Percentiles rank a stretch among this genome's conserved stretches.
phyloP scores from a whole-genome alignment of 306 rosid species.

The Arachis stenosperma region DNA sequence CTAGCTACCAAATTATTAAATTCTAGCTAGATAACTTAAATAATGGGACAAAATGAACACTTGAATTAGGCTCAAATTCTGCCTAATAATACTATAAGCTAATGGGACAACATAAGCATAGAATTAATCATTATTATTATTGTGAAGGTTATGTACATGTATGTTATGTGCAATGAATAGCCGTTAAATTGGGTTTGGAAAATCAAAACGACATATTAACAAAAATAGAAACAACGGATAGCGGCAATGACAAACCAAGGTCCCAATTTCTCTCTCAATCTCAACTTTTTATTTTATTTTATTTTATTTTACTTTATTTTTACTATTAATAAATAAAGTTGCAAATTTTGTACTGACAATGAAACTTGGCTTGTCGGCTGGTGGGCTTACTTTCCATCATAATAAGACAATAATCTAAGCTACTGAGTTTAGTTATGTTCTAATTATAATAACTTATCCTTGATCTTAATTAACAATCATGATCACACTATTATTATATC shows the following conservation, averaged over 20 bases:
- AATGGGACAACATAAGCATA: not conserved
- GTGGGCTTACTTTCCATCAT: slow-evolving; percentile 43
- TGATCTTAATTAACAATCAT: not conserved
- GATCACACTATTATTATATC: not conserved
- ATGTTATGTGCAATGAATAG: slow-evolving; percentile 26
- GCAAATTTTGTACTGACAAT: slow-evolving; percentile 12
- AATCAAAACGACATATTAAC: slow-evolving; percentile 65
- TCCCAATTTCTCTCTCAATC: not conserved
- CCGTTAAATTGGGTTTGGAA: slow-evolving; percentile 49
- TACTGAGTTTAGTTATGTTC: not conserved
- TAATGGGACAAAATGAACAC: slow-evolving; percentile 21
- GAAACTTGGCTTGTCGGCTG: slow-evolving; percentile 61
- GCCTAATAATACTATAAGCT: slow-evolving; percentile 17
- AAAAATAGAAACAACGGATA: slow-evolving; percentile 28
- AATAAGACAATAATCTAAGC: slow-evolving; percentile 33
- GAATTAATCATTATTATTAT: not conserved
- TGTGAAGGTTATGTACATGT: slow-evolving; percentile 40
- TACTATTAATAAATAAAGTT: not conserved
- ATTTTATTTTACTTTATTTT: not conserved
- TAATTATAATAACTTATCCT: slow-evolving; percentile 13
- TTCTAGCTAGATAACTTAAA: slow-evolving; percentile 14
- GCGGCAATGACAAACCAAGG: slow-evolving; percentile 40
- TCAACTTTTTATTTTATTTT: not conserved
- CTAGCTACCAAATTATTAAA: not conserved
- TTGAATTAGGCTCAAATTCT: slow-evolving; percentile 14